Evolutionary conservation across 164 flowering plant genomes (phyloP), one percentile per base, ranked within the genome.

Genomic region (Protea cynaroides): DNA sequence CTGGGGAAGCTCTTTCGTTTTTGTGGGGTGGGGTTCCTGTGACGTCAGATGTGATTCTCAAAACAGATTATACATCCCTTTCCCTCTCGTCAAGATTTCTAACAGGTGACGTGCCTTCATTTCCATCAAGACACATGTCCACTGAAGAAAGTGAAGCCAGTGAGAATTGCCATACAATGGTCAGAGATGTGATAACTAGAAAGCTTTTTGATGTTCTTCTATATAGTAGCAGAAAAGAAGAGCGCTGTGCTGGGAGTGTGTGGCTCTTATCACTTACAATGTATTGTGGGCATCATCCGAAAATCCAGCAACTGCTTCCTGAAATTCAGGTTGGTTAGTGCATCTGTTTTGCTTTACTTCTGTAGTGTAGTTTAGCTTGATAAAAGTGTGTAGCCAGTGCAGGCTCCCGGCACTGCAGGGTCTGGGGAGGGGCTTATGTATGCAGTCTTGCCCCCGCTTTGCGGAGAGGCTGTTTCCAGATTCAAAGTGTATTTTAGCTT

Each of bases 1-100:
- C 93, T 75, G 99, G 99, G 58, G 99, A 94, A 77, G 97, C 96
- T 66, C 76, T 94, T 43, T 82, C 99, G 15, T 94, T 94, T 76
- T 58, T 91, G 53, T 94, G 99, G 99, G 99, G 99, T 68, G 85
- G 87, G 65, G 96, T 91, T 59, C 89, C 96, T 71, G 95, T 91
- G 55, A 84, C 95, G 55, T 89, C 92, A 65, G 94, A 94, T 74
- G 65, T 82, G 76, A 91, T 94, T 80, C 89, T 94, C 66, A 91
- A 79, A 78, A 85, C 96, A 57, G 83, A 94, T 62, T 94, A 85
- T 79, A 76, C 79, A 47, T 87, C 99, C 29, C 92, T 94, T 65
- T 89, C 96, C 23, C 84, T 78, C 74, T 68, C 75, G 52, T 94
- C 99, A 59, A 91, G 89, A 68, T 88, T 83, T 72, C 86, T 94